Percentiles rank a stretch among this genome's conserved stretches.
phyloP scores from a whole-genome alignment of 345 rosid species.

The Iberis pinnata region DNA sequence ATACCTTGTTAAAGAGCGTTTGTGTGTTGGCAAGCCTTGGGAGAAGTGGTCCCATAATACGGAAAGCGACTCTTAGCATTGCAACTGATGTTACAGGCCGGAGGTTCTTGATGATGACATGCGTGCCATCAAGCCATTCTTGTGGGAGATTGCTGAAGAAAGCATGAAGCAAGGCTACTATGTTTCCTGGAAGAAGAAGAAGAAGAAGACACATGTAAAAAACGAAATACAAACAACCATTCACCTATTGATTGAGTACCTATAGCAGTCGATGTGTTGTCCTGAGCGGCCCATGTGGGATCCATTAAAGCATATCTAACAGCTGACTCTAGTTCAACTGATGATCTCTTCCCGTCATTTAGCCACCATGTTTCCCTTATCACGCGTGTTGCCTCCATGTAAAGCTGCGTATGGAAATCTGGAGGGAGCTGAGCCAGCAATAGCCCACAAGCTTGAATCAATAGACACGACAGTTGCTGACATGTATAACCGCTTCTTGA shows the following conservation, averaged over 20 bases:
- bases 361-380: constrained; percentile 96
- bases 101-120: constrained; percentile 66
- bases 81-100: constrained; percentile 88
- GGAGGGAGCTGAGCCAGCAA: constrained; percentile 92
- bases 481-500: constrained; percentile 92
- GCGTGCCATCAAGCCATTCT: constrained; percentile 97
- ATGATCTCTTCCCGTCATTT: constrained; percentile 67
- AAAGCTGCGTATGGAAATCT: constrained; percentile 79
- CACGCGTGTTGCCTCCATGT: constrained; percentile 71
- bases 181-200: constrained; percentile 59
- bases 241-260: constrained; percentile 38
- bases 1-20: constrained; percentile 88
- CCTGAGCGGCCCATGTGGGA: constrained; percentile 99
- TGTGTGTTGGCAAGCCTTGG: constrained; percentile 93
- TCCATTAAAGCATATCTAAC: constrained; percentile 91
- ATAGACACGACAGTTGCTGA: constrained; percentile 88
- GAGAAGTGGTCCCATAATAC: constrained; percentile 92
- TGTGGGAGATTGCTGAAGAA: constrained; percentile 96
- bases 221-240: constrained; percentile 6
- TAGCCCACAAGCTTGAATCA: constrained; percentile 96
- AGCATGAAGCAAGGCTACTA: constrained; percentile 85
- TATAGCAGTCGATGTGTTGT: constrained; percentile 92
- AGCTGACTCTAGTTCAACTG: constrained; percentile 78
- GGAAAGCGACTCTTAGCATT: constrained; percentile 88
- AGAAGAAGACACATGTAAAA: constrained; percentile 6